phyloP scores from a whole-genome alignment of 208 protist genomes.

The Trypanosoma grayi region DNA sequence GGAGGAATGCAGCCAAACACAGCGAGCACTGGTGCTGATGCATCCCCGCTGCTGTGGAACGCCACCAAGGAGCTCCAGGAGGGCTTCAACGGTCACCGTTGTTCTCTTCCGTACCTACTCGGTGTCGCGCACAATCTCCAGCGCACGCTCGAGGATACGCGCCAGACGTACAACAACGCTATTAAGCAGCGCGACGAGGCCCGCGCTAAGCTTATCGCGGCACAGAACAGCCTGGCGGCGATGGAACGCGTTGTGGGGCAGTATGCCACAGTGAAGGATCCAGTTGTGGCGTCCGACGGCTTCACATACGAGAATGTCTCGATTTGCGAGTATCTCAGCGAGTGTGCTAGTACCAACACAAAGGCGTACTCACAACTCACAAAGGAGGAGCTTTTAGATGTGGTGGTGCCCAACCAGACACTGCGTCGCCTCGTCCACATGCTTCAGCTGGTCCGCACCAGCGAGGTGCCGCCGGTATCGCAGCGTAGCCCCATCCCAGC shows the following conservation, averaged over 20 bases:
- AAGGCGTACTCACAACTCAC: slow-evolving; percentile 84
- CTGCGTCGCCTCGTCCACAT: slow-evolving; percentile 67
- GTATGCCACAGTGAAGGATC: slow-evolving; percentile 68
- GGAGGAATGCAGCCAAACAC: slow-evolving; percentile 2
- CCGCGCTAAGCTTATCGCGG: slow-evolving; percentile 46
- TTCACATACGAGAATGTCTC: slow-evolving; percentile 81
- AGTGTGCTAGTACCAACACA: slow-evolving; percentile 68
- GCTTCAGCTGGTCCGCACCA: slow-evolving; percentile 46
- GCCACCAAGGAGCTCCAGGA: slow-evolving; percentile 50
- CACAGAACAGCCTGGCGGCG: slow-evolving; percentile 52
- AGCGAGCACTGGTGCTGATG: background rate
- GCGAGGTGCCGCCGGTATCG: slow-evolving; percentile 37
- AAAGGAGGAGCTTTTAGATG: slow-evolving; percentile 82
- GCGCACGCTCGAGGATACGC: slow-evolving; percentile 56
- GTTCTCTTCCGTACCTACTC: slow-evolving; percentile 36
- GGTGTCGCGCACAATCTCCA: slow-evolving; percentile 45
- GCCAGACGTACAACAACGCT: slow-evolving; percentile 64
- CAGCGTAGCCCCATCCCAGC: slow-evolving; percentile 26
- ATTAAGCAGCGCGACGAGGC: slow-evolving; percentile 58
- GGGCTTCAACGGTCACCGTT: slow-evolving; percentile 31
- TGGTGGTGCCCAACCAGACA: slow-evolving; percentile 75
- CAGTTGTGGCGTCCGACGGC: slow-evolving; percentile 84
- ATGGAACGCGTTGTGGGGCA: slow-evolving; percentile 66
- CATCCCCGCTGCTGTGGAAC: slow-evolving; percentile 53
- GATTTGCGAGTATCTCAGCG: slow-evolving; percentile 66